These are phyloP conservation scores for Phytophthora pini DNA, from an alignment of 352 stramenopile genomes.

Conservation along the genomic window DNA sequence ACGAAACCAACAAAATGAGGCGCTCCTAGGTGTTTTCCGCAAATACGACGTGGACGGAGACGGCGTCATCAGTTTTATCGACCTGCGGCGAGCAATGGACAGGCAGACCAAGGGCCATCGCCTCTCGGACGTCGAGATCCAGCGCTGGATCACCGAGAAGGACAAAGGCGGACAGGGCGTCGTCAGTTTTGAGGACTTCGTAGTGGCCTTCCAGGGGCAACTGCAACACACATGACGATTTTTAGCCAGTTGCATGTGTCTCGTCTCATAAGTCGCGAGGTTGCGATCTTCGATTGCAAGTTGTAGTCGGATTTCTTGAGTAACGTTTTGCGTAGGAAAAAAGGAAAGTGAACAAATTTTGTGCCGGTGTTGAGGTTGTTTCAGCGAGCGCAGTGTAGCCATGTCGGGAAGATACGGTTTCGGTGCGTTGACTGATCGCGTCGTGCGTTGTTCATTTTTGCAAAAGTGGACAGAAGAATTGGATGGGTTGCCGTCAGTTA, in stretches of 20 bases:
- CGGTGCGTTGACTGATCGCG: constrained; percentile 8
- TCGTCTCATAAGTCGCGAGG: background rate
- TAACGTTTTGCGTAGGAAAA: background rate
- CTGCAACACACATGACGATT: background rate
- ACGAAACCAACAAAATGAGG: constrained; percentile 7
- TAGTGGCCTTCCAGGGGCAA: constrained; percentile 31
- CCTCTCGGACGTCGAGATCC: constrained; percentile 51
- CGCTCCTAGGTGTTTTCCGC: constrained; percentile 45
- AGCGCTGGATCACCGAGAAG: constrained; percentile 62
- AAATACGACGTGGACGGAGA: constrained; percentile 64
- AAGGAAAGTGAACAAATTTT: background rate
- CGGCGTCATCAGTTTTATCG: constrained; percentile 54
- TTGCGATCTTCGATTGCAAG: background rate
- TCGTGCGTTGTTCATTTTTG: background rate
- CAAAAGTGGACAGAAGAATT: constrained; percentile 7
- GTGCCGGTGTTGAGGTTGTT: constrained; percentile 11
- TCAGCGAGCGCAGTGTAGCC: constrained; percentile 12
- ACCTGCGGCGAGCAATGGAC: constrained; percentile 49
- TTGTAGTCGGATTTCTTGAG: background rate
- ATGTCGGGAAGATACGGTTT: constrained; percentile 25
- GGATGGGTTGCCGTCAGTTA: background rate
- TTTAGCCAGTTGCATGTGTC: background rate
- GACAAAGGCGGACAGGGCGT: constrained; percentile 48
- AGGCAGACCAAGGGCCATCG: constrained; percentile 11
- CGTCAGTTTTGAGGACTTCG: constrained; percentile 57